Percentiles rank a stretch among this genome's conserved stretches.
Conservation (phyloP, 495 filamentous ascomycete genomes). For the Chaetomium tenue region DNA sequence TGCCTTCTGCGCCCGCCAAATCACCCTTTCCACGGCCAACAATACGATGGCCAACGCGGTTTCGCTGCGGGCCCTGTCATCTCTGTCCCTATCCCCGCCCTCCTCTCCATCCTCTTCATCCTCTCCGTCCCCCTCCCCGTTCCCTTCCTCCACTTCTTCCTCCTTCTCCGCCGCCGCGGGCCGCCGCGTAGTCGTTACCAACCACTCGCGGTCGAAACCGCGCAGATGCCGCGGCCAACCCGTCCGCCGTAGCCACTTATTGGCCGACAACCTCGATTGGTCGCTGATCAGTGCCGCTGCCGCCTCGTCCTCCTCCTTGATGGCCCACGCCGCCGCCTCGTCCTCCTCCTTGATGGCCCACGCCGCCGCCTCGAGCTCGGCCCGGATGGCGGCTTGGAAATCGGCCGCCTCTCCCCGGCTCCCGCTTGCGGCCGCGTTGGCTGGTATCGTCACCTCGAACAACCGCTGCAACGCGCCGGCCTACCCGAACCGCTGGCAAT, state of each 20-base stretch:
- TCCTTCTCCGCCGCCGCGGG: background rate
- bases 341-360: background rate
- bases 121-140: background rate
- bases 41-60: background rate
- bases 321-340: background rate
- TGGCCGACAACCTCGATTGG: constrained; percentile 6
- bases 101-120: too few relatives aligned
- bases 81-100: background rate
- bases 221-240: constrained; percentile 3
- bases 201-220: constrained; percentile 3
- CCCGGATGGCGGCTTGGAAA: background rate
- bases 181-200: background rate
- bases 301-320: background rate
- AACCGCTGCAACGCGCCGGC: background rate
- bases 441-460: background rate
- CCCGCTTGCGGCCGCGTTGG: too few relatives aligned
- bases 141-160: background rate
- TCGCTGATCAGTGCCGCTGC: constrained; percentile 1
- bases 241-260: background rate
- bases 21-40: constrained; percentile 5
- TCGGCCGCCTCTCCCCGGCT: too few relatives aligned
- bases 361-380: background rate
- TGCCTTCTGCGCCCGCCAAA: constrained; percentile 9
- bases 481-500: constrained; percentile 1
- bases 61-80: background rate